Conservation (phyloP, 2,329 filamentous ascomycete species). For the Lachnellula hyalina region DNA sequence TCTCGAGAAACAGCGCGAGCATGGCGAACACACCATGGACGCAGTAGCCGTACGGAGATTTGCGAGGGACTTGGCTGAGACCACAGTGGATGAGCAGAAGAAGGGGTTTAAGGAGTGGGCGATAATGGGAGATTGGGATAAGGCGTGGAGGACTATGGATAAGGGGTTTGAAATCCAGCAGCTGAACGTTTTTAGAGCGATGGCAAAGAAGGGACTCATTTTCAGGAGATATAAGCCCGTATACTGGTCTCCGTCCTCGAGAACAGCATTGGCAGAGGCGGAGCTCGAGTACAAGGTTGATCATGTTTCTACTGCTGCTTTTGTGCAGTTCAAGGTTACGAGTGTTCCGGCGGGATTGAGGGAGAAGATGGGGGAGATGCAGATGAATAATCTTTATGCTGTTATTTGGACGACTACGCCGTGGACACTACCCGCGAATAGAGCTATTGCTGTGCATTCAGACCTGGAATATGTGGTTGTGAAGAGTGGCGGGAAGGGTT, state of each 20-base stretch:
- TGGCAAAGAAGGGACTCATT: slow-evolving; percentile 68
- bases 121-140: slow-evolving; percentile 77
- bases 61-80: slow-evolving; percentile 60
- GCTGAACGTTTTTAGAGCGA: slow-evolving; percentile 66
- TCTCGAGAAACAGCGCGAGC: slow-evolving; percentile 39
- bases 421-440: slow-evolving; percentile 93
- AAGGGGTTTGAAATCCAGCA: slow-evolving; percentile 68
- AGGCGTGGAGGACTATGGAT: slow-evolving; percentile 76
- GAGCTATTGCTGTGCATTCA: slow-evolving; percentile 75
- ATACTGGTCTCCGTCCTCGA: slow-evolving; percentile 78
- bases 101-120: slow-evolving; percentile 66
- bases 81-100: slow-evolving; percentile 69
- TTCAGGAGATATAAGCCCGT: slow-evolving; percentile 78
- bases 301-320: slow-evolving; percentile 68
- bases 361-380: slow-evolving; percentile 33
- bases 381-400: slow-evolving; percentile 55
- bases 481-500: slow-evolving; percentile 48
- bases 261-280: slow-evolving; percentile 75
- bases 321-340: slow-evolving; percentile 69
- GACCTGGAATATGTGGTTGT: slow-evolving; percentile 71
- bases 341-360: slow-evolving; percentile 40
- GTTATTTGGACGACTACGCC: slow-evolving; percentile 98
- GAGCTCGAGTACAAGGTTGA: slow-evolving; percentile 79
- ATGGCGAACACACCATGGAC: slow-evolving; percentile 37
- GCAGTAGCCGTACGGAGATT: slow-evolving; percentile 56